Evolutionary conservation across 331 rosid genomes (phyloP).

Genomic region (Quercus tomentella): DNA sequence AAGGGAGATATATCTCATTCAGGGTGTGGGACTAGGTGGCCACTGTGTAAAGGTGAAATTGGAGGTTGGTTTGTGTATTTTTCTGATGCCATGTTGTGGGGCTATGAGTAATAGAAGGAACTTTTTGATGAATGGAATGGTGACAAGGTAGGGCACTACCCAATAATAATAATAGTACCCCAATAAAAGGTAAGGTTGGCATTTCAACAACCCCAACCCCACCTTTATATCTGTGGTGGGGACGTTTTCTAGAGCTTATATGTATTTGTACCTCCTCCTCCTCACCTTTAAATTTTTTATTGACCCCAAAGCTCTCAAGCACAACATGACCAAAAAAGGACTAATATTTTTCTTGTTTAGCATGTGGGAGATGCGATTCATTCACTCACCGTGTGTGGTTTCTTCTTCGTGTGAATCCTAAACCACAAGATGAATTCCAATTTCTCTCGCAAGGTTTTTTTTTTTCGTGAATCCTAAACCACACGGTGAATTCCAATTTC

Average conservation of each 20-base stretch:
- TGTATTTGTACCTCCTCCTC: background rate
- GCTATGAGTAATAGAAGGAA: slow-evolving; percentile 12
- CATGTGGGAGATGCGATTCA: background rate
- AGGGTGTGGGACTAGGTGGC: slow-evolving; percentile 15
- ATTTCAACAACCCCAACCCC: slow-evolving; percentile 25
- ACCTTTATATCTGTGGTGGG: slow-evolving; percentile 1
- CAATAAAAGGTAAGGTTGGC: slow-evolving; percentile 24
- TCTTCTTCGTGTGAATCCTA: background rate
- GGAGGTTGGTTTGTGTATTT: slow-evolving; percentile 21
- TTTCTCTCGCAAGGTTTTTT: too few relatives aligned
- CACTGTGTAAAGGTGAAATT: slow-evolving; percentile 16
- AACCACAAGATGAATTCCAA: too few relatives aligned
- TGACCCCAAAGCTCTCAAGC: slow-evolving; percentile 3
- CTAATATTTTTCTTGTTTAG: slow-evolving; percentile 9
- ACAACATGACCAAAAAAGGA: slow-evolving; percentile 11
- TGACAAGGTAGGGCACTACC: slow-evolving; percentile 55
- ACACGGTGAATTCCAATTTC: too few relatives aligned
- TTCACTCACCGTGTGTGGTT: background rate
- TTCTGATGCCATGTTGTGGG: slow-evolving; percentile 48
- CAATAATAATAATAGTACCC: slow-evolving; percentile 7
- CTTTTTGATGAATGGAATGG: slow-evolving; percentile 44
- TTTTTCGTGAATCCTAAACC: too few relatives aligned
- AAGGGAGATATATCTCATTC: background rate
- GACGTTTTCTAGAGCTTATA: background rate
- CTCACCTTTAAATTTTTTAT: background rate